Evolutionary conservation across 2,329 filamentous ascomycete species (phyloP).

Genomic region (Leptographium wingfieldii): DNA sequence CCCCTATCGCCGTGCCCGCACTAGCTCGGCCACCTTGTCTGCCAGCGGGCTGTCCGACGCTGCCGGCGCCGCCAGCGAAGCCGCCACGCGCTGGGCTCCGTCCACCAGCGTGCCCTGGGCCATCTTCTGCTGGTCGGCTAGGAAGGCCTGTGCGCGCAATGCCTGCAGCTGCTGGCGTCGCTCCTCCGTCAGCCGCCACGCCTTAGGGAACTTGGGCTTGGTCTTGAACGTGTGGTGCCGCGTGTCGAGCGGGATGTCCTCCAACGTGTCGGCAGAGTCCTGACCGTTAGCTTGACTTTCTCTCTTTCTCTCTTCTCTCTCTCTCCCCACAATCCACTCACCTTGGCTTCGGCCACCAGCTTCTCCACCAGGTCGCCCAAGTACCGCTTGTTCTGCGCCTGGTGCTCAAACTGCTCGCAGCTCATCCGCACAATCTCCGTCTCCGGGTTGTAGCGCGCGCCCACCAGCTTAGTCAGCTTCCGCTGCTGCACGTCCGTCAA

Average conservation of each 20-base stretch:
- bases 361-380: slow-evolving; percentile 65
- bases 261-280: slow-evolving; percentile 69
- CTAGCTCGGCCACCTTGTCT: slow-evolving; percentile 1
- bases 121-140: slow-evolving; percentile 41
- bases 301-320: neutral
- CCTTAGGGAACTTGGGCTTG: slow-evolving; percentile 60
- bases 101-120: slow-evolving; percentile 46
- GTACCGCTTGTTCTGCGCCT: slow-evolving; percentile 95
- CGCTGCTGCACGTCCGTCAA: slow-evolving; percentile 54
- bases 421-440: slow-evolving; percentile 77
- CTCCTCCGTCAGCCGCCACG: slow-evolving; percentile 68
- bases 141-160: slow-evolving; percentile 36
- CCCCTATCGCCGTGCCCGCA: no score
- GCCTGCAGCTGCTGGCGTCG: slow-evolving; percentile 53
- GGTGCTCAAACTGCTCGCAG: slow-evolving; percentile 75
- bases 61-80: slow-evolving; percentile 18
- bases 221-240: slow-evolving; percentile 65
- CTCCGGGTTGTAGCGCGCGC: slow-evolving; percentile 75
- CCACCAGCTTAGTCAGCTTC: slow-evolving; percentile 82
- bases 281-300: slow-evolving; percentile 14
- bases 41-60: neutral
- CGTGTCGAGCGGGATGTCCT: slow-evolving; percentile 79
- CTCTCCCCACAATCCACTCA: slow-evolving; percentile 16
- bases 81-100: slow-evolving; percentile 36
- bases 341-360: slow-evolving; percentile 63